These are phyloP conservation scores for Nissolia schottii DNA, from an alignment of 306 rosid genomes.

Conservation along the genomic window DNA sequence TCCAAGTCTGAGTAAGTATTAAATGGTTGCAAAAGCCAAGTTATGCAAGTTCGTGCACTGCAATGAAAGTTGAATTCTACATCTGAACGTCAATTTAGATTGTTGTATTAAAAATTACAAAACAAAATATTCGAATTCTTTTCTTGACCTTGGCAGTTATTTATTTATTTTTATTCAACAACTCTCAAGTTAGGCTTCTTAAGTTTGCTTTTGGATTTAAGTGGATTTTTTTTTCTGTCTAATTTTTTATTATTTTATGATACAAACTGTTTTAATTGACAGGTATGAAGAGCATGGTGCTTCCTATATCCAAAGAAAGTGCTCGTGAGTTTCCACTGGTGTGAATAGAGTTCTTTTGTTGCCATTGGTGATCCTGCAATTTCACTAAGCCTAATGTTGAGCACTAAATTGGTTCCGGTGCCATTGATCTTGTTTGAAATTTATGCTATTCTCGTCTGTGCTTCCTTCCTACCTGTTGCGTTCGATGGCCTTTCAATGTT, in stretches of 20 bases:
- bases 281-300: slow-evolving; percentile 94
- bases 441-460: not conserved
- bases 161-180: not conserved
- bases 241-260: too few species aligned
- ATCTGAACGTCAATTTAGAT: not conserved
- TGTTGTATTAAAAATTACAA: not conserved
- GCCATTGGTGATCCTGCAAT: not conserved
- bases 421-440: not conserved
- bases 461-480: not conserved
- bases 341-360: slow-evolving; percentile 16
- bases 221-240: too few species aligned
- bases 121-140: not conserved
- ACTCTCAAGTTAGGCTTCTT: not conserved
- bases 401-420: not conserved
- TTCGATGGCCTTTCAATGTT: not conserved
- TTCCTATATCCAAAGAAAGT: slow-evolving; percentile 71
- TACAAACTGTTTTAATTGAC: slow-evolving; percentile 1
- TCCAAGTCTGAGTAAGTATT: slow-evolving; percentile 74
- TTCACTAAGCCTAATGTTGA: not conserved
- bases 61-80: not conserved
- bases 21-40: not conserved
- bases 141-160: not conserved
- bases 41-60: not conserved
- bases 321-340: slow-evolving; percentile 40
- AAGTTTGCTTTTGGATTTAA: not conserved